These are phyloP conservation scores for Lyophyllum shimeji DNA, from an alignment of 768 basidiomycete genomes.

Conservation along the genomic window DNA sequence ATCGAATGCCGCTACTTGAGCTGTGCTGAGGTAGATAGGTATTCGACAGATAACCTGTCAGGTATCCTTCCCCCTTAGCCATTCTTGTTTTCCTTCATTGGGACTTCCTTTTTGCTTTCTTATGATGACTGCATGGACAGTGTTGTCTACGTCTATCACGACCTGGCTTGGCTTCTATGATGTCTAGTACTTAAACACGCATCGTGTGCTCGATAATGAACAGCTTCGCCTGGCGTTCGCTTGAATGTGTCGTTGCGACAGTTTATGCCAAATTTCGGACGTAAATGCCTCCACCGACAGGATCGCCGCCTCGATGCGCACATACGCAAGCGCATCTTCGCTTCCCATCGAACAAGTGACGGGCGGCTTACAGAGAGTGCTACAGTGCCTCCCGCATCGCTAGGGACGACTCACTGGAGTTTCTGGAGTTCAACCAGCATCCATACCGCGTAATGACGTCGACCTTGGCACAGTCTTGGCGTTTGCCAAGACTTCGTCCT, in stretches of 20 bases:
- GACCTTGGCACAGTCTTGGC: too few relatives aligned
- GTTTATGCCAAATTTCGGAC: not conserved
- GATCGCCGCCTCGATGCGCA: not conserved
- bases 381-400: too few relatives aligned
- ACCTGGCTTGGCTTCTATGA: not conserved
- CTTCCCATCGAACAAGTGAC: slow-evolving; percentile 16
- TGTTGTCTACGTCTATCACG: not conserved
- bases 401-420: too few relatives aligned
- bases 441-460: too few relatives aligned
- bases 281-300: not conserved
- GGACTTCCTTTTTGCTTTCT: not conserved
- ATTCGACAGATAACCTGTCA: not conserved
- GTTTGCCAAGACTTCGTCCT: too few relatives aligned
- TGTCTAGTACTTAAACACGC: not conserved
- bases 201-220: not conserved
- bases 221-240: not conserved
- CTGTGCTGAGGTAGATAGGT: not conserved
- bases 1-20: not conserved
- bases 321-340: slow-evolving; percentile 20
- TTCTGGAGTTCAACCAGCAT: too few relatives aligned
- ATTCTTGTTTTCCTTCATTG: not conserved
- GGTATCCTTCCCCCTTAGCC: not conserved
- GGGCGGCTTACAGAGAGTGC: not conserved
- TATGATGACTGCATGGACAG: not conserved
- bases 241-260: not conserved